phyloP scores from a whole-genome alignment of 1,284 basidiomycete species.

The Agroathelia rolfsii region DNA sequence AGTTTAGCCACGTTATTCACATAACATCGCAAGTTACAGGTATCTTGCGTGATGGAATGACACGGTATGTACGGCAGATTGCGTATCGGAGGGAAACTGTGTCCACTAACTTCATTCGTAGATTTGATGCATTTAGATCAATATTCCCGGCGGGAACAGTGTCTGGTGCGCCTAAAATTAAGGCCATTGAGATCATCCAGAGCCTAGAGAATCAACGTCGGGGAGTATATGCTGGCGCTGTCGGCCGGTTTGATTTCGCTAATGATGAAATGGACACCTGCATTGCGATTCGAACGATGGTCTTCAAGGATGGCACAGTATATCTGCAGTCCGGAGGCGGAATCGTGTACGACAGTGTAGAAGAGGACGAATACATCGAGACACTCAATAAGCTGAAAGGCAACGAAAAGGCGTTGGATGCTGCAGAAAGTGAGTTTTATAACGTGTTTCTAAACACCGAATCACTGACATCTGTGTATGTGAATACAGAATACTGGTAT shows the following conservation, averaged over 20 bases:
- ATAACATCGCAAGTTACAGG: conserved; percentile 95
- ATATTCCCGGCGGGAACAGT: conserved; percentile 99
- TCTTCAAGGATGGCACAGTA: conserved; percentile 87
- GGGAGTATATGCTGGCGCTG: conserved; percentile 95
- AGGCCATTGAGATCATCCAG: conserved; percentile 91
- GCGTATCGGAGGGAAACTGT: neutral
- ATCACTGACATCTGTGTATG: conserved; percentile 10
- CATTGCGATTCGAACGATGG: conserved; percentile 98
- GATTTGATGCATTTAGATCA: conserved; percentile 97
- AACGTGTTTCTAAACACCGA: conserved; percentile 4
- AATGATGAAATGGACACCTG: conserved; percentile 95
- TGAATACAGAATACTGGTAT: conserved; percentile 61
- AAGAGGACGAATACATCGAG: conserved; percentile 95
- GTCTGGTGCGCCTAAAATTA: conserved; percentile 98
- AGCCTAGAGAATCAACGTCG: conserved; percentile 84
- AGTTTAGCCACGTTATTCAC: conserved; percentile 98
- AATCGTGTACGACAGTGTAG: conserved; percentile 95
- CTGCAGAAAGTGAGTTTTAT: conserved; percentile 74
- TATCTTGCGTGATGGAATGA: conserved; percentile 71
- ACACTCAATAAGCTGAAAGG: conserved; percentile 92
- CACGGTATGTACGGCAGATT: conserved; percentile 48
- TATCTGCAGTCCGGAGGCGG: conserved; percentile 97
- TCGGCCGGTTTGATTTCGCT: conserved; percentile 96
- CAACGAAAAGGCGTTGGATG: conserved; percentile 79
- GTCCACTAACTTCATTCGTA: conserved; percentile 21